A percentile compares a stretch with the other conserved stretches of the same genome.
These are phyloP conservation scores for Rubia peregrina DNA, from an alignment of 305 asterid species.

Conservation along the genomic window DNA sequence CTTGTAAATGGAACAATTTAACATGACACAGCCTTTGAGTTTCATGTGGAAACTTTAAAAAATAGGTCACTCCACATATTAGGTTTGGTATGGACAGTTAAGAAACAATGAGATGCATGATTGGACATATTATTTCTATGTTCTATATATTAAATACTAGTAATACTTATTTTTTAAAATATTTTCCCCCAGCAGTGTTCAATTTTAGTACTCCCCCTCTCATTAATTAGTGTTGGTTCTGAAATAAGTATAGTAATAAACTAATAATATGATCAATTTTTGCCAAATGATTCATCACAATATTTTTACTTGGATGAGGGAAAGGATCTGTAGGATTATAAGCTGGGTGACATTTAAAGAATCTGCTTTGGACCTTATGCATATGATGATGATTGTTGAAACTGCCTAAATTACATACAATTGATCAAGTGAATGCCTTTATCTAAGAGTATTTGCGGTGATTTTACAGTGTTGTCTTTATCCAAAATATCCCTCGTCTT, in stretches of 20 bases:
- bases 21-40: background rate
- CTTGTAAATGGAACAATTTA: background rate
- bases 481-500: too few species aligned
- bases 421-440: background rate
- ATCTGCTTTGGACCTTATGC: background rate
- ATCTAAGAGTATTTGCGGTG: background rate
- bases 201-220: too few species aligned
- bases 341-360: background rate
- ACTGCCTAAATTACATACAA: background rate
- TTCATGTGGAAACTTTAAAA: background rate
- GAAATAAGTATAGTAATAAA: background rate
- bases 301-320: background rate
- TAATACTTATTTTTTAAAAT: background rate
- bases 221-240: too few species aligned
- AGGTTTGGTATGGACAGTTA: background rate
- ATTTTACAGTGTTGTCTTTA: background rate
- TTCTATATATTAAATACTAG: too few species aligned
- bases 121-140: background rate
- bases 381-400: background rate
- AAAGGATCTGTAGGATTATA: background rate
- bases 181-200: background rate
- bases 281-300: background rate
- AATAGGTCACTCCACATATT: background rate
- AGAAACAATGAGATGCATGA: background rate
- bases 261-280: background rate